Base-by-base conservation (phyloP, 805 yeast species). In the Martiniozyma abietophila region DNA sequence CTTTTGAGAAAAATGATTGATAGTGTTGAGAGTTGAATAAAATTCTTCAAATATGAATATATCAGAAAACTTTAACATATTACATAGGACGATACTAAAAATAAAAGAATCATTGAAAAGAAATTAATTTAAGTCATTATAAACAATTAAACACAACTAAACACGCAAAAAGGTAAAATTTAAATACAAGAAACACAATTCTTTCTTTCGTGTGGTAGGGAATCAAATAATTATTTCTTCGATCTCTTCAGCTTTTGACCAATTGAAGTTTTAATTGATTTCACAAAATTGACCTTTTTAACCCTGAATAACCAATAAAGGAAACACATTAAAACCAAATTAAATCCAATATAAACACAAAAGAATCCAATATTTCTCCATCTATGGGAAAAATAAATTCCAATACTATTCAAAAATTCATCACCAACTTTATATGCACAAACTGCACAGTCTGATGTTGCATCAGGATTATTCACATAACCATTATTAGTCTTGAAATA, bases 291-390 rank as follows among this genome's bases (percentile, higher is more conserved):
- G 14, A 32, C n/a, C 11, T 28, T 36, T 15, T 36, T 30, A 18
- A 47, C 46, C 40, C 49, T 44, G 35, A 47, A 46, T n/a, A 31
- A 10, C 14, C 35, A 47, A 34, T 45, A 47, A 14, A 38, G 23
- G 18, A 15, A 21, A 14, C 46, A 29, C 50, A 47, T 47, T 4
- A 34, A 27, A 18, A 39, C 30, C 12, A 44, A 25, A 40, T 78
- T 76, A 63, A 75, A 71, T 15, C 55, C 43, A 38, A 74, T 65
- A 55, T 68, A 79, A 27, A 62, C 77, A 61, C 72, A 69, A 54
- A 65, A 62, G 39, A 78, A 59, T 4, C 86, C 86, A 40, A 78
- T 54, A 44, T 79, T 74, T 58, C 85, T 70, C 84, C 85, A 78
- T 34, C 76, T 56, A 37, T 71, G 57, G 25, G 51, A 35, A 50